Base-by-base conservation (phyloP, 2,329 filamentous ascomycete species). In the Stromatinia cepivora region DNA sequence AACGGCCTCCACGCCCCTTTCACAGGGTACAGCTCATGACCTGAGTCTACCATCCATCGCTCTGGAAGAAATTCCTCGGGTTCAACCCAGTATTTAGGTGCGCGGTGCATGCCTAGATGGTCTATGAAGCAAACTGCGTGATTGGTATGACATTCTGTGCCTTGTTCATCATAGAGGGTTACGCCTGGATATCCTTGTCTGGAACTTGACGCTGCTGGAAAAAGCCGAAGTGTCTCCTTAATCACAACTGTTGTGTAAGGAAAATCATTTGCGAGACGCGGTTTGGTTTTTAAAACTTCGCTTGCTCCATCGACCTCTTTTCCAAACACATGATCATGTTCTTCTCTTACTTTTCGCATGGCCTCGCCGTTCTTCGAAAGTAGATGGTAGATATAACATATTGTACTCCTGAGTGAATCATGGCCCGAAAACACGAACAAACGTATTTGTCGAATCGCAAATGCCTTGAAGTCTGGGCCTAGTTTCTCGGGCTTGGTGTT, bases 21-120 rank as follows among this genome's bases (percentile, higher is more conserved):
- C 17, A 53, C 13, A 22, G 56, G 45, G 13, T 68, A 31, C 28
- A 52, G 76, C 71, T 45, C 78, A 77, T 81, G 73, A 20, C 73
- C 78, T 0, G 76, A 76, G 10, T 73, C 77, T 3, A 78, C 77
- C 42, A 83, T 75, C 76, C 79, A 86, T 7, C 84, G 81, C 56
- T 85, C 83, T 0, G 81, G 84, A 8, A 84, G 70, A 73, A 84
- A 86, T 25, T 79, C 76, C 22, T 79, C 76, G 0, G 83, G 79
- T 4, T 81, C 77, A 1, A 78, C 77, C 81, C 82, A 87, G 22
- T 58, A 50, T 25, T 50, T 67, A 7, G 53, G 64, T 22, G 64
- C 64, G 22, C 22, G 20, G 15, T 58, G 53, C 53, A 67, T 58
- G 11, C 39, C 31, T 31, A 57, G 42, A 50, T 58, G 42, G 25